Evolutionary conservation across 2,329 filamentous ascomycete genomes (phyloP).

Genomic region (Mycosphaerella sp.): DNA sequence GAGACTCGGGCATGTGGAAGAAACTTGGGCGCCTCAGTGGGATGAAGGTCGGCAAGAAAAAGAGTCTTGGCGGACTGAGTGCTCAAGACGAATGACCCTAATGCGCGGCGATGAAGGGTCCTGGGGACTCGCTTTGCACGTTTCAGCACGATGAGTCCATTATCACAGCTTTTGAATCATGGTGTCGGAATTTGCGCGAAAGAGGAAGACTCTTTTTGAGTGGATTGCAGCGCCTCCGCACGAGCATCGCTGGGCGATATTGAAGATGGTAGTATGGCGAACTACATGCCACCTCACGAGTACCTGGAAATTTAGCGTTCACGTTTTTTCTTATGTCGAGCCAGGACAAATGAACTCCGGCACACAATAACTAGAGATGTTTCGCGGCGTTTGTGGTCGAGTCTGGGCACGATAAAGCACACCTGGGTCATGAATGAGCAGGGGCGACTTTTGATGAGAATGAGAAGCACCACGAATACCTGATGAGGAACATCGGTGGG

Average conservation of each 20-base stretch:
- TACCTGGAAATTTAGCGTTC: constrained; percentile 5
- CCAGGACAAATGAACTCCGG: neutral
- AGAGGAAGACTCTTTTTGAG: neutral
- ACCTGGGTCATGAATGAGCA: neutral
- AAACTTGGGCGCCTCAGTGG: constrained; percentile 35
- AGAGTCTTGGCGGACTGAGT: constrained; percentile 29
- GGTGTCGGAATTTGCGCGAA: neutral
- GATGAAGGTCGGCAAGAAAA: constrained; percentile 34
- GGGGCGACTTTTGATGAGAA: constrained; percentile 6
- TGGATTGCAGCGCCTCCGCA: neutral
- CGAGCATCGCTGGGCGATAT: neutral
- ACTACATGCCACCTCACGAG: neutral
- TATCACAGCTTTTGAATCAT: neutral
- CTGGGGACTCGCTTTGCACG: neutral
- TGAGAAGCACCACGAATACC: constrained; percentile 1
- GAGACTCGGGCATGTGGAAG: constrained; percentile 37
- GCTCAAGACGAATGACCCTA: constrained; percentile 19
- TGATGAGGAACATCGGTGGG: neutral
- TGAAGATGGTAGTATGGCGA: neutral
- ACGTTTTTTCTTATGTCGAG: constrained; percentile 4
- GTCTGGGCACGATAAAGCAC: constrained; percentile 5
- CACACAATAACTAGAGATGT: neutral
- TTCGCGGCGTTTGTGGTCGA: constrained; percentile 1
- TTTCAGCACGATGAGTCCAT: neutral
- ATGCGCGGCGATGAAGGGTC: neutral